These are phyloP conservation scores for Solanum piurae DNA, from an alignment of 257 asterid species.

Conservation along the genomic window DNA sequence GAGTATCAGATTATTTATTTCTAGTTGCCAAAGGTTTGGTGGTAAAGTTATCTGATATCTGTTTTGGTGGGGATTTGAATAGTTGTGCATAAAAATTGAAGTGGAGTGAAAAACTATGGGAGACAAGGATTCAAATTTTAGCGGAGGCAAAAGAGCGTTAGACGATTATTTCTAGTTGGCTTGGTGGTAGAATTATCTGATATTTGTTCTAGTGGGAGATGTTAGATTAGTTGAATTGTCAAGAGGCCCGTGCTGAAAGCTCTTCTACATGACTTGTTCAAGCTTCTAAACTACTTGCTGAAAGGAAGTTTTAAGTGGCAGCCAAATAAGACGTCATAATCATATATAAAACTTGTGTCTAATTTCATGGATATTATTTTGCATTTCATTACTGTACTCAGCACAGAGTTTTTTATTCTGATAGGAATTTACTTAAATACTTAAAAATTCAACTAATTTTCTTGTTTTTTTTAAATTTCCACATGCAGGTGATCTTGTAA, in stretches of 20 bases:
- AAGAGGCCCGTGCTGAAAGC: neutral
- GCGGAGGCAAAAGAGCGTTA: neutral
- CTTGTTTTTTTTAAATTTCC: neutral
- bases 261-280: neutral
- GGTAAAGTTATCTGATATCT: neutral
- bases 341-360: neutral
- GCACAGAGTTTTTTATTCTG: neutral
- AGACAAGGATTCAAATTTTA: neutral
- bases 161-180: neutral
- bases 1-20: neutral
- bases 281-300: neutral
- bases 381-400: neutral
- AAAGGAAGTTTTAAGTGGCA: neutral
- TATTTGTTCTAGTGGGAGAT: neutral
- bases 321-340: neutral
- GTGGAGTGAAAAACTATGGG: neutral
- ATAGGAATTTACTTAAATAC: neutral
- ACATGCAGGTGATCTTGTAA: conserved; percentile 33
- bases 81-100: neutral
- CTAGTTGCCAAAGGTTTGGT: neutral
- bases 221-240: neutral
- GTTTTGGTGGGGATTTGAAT: neutral
- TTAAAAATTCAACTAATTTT: neutral
- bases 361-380: neutral
- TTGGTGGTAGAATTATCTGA: neutral